Evolutionary conservation across 2,329 filamentous ascomycete species (phyloP).

Genomic region (Cordyceps tenuipes): DNA sequence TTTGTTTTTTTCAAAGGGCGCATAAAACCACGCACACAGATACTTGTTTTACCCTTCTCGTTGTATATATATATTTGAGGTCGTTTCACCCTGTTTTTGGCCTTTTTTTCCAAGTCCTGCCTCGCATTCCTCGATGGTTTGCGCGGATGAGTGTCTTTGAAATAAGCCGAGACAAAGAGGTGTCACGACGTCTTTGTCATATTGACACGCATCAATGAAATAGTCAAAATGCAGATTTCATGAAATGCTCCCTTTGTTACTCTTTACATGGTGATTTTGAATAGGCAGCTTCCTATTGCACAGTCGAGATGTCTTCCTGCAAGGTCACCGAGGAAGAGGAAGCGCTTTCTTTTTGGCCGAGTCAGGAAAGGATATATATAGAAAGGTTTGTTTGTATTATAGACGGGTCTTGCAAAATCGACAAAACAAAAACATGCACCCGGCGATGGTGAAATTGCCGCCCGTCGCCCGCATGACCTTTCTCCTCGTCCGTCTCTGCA

Average conservation of each 20-base stretch:
- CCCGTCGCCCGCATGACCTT: background rate
- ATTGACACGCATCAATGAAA: too few relatives aligned
- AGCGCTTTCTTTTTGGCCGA: background rate
- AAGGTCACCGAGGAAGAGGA: too few relatives aligned
- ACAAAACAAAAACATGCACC: background rate
- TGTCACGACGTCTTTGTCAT: too few relatives aligned
- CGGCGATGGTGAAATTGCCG: background rate
- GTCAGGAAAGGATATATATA: background rate
- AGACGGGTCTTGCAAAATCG: background rate
- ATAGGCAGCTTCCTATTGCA: too few relatives aligned
- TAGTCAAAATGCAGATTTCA: too few relatives aligned
- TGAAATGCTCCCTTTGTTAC: too few relatives aligned
- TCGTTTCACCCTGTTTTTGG: background rate
- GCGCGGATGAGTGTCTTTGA: background rate
- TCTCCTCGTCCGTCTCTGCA: background rate
- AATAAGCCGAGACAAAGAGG: background rate
- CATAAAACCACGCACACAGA: constrained; percentile 4
- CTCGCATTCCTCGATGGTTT: background rate
- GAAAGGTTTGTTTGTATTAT: background rate
- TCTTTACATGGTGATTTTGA: too few relatives aligned
- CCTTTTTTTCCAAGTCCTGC: background rate
- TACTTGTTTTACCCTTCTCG: constrained; percentile 9
- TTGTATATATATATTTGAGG: constrained; percentile 11
- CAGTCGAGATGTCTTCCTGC: too few relatives aligned
- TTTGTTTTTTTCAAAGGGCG: constrained; percentile 7